Percentiles rank a stretch among this genome's conserved stretches.
phyloP scores from a whole-genome alignment of 1,139 yeast genomes.

The Pichia sp. region DNA sequence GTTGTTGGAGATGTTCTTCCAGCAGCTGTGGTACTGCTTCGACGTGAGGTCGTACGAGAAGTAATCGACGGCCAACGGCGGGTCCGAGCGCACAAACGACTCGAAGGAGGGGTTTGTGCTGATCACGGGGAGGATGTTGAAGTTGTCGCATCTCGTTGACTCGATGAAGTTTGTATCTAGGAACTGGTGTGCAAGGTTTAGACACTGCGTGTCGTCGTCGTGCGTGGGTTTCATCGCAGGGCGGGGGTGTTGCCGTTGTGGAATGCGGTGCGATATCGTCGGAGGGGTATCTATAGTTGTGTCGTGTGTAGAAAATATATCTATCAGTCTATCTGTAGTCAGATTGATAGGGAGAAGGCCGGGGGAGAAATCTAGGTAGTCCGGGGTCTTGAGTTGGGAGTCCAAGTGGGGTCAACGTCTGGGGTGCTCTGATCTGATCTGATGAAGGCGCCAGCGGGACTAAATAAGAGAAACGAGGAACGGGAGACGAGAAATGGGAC shows the following conservation, averaged over 20 bases:
- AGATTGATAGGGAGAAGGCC: too few species aligned
- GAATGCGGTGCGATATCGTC: not conserved
- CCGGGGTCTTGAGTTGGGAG: too few species aligned
- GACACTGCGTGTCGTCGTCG: slow-evolving; percentile 7
- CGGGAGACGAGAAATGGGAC: too few species aligned
- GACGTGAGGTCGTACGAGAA: slow-evolving; percentile 28
- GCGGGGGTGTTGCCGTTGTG: not conserved
- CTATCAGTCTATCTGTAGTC: too few species aligned
- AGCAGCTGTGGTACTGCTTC: slow-evolving; percentile 30
- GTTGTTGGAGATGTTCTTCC: slow-evolving; percentile 31
- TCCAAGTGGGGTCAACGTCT: too few species aligned
- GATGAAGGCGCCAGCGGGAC: too few species aligned
- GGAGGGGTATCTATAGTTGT: too few species aligned
- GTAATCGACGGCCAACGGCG: slow-evolving; percentile 32
- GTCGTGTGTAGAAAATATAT: too few species aligned
- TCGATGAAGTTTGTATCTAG: slow-evolving; percentile 30
- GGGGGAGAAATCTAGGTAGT: too few species aligned
- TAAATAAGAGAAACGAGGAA: too few species aligned
- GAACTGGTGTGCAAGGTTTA: slow-evolving; percentile 28
- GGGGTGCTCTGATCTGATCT: too few species aligned
- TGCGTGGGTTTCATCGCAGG: not conserved
- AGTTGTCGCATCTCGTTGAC: slow-evolving; percentile 19
- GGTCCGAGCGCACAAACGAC: slow-evolving; percentile 15
- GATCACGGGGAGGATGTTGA: slow-evolving; percentile 26
- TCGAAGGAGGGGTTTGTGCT: slow-evolving; percentile 17